Evolutionary conservation across 176 grass and related monocot genomes (phyloP), one percentile per base, ranked within the genome.

Genomic region (Musa schizocarpa): DNA sequence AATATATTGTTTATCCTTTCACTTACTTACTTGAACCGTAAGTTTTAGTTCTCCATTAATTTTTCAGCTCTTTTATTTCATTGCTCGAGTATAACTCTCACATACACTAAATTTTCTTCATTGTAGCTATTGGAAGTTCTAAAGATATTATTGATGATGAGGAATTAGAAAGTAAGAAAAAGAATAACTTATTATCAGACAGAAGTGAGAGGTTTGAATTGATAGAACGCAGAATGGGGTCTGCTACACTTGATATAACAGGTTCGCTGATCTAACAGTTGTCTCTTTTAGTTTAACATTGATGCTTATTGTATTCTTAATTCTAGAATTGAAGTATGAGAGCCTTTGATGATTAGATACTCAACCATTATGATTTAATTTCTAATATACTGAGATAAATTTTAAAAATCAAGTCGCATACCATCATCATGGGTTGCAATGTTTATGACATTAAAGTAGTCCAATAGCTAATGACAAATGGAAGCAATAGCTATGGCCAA

Each of bases 1-100:
- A 98, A 98, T 76, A 54, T 87, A 27, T 81, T 93, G 6, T 98
- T 89, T 75, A 50, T 89, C 73, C 59, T 88, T 68, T 76, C 84
- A 9, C 74, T 98, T 16, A 89, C 86, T 9, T 91, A 80, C 82
- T 84, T 89, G 75, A 89, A 87, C 25, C 73, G 94, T 98, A 88
- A 91, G 88, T 78, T 74, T 69, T 48, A 62, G 62, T 21, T 65
- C 2, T 74, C 43, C 9, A 72, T 17, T 75, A 54, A 27, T 19
- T 63, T 2, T 68, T 71, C 17, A 26, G 0, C 8, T 17, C 53
- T 48, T 53, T n/a, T 13, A 2, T 80, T 61, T 81, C 43, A 69
- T 63, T 17, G 43, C n/a, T 73, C 48, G 21, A 21, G 9, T 54
- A 1, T 59, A 19, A 9, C 58, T 76, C 80, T 84, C 51, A 83